phyloP scores from a whole-genome alignment of 768 basidiomycete genomes.

The Mycena belliarum region DNA sequence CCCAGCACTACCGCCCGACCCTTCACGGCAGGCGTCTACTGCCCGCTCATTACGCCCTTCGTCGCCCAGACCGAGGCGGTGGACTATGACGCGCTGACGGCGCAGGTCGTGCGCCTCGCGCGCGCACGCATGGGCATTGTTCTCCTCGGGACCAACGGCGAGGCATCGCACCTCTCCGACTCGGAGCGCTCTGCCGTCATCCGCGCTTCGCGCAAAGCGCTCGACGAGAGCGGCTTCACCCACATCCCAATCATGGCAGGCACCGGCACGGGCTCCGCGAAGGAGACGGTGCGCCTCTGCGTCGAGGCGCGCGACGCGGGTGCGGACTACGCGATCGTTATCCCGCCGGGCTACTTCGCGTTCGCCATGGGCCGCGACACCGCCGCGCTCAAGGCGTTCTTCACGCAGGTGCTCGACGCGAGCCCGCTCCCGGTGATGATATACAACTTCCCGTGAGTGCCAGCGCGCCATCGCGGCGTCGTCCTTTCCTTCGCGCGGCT shows the following conservation, averaged over 20 bases:
- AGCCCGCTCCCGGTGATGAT: slow-evolving; percentile 24
- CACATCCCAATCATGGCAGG: slow-evolving; percentile 59
- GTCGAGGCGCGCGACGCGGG: slow-evolving; percentile 63
- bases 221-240: slow-evolving; percentile 50
- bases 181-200: slow-evolving; percentile 51
- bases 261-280: slow-evolving; percentile 63
- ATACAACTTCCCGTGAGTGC: slow-evolving; percentile 24
- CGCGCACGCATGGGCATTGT: slow-evolving; percentile 24
- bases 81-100: slow-evolving; percentile 19
- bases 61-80: slow-evolving; percentile 15
- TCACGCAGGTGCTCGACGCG: slow-evolving; percentile 20
- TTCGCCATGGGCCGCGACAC: slow-evolving; percentile 20
- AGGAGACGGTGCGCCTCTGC: slow-evolving; percentile 56
- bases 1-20: slow-evolving; percentile 7
- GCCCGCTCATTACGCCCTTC: slow-evolving; percentile 22
- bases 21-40: slow-evolving; percentile 20
- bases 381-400: slow-evolving; percentile 16
- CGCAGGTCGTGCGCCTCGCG: slow-evolving; percentile 23
- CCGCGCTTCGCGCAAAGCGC: slow-evolving; percentile 47
- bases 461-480: too few relatives aligned
- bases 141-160: slow-evolving; percentile 23
- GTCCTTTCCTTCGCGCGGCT: not conserved
- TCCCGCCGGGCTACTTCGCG: slow-evolving; percentile 61
- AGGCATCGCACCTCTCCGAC: slow-evolving; percentile 23
- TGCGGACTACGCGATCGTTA: slow-evolving; percentile 66